Evolutionary conservation across 2,329 filamentous ascomycete species (phyloP).

Genomic region (Cytospora paraplurivora): DNA sequence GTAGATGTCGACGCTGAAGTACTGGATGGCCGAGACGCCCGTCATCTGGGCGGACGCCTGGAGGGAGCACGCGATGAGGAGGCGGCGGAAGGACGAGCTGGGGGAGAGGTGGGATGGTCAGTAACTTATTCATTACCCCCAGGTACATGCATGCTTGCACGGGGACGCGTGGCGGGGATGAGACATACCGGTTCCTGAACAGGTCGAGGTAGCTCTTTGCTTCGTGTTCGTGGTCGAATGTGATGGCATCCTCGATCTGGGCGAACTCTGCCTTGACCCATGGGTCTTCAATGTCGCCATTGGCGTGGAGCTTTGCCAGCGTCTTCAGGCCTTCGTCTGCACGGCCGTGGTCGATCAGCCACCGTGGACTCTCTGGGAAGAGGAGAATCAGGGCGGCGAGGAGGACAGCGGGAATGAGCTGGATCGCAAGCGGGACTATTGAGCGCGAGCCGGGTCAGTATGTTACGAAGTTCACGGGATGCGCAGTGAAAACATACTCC

Average conservation of each 20-base stretch:
- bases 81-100: constrained; percentile 66
- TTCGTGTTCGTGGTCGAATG: constrained; percentile 66
- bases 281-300: constrained; percentile 65
- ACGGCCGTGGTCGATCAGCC: constrained; percentile 74
- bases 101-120: constrained; percentile 17
- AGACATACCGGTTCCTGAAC: constrained; percentile 56
- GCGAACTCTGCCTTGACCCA: constrained; percentile 75
- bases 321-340: constrained; percentile 65
- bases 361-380: constrained; percentile 73
- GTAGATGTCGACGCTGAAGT: constrained; percentile 71
- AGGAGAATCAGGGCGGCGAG: constrained; percentile 64
- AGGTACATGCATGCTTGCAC: no score
- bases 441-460: neutral
- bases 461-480: no score
- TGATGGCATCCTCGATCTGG: constrained; percentile 64
- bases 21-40: constrained; percentile 73
- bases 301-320: constrained; percentile 68
- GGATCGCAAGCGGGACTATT: constrained; percentile 43
- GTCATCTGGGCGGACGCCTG: constrained; percentile 78
- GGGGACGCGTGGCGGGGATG: no score
- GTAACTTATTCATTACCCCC: neutral
- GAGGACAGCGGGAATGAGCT: constrained; percentile 68
- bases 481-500: constrained; percentile 23
- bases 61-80: constrained; percentile 69
- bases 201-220: constrained; percentile 72